These are phyloP conservation scores for Aspergillus luchuensis DNA, from an alignment of 2,329 filamentous ascomycete genomes.

Conservation along the genomic window DNA sequence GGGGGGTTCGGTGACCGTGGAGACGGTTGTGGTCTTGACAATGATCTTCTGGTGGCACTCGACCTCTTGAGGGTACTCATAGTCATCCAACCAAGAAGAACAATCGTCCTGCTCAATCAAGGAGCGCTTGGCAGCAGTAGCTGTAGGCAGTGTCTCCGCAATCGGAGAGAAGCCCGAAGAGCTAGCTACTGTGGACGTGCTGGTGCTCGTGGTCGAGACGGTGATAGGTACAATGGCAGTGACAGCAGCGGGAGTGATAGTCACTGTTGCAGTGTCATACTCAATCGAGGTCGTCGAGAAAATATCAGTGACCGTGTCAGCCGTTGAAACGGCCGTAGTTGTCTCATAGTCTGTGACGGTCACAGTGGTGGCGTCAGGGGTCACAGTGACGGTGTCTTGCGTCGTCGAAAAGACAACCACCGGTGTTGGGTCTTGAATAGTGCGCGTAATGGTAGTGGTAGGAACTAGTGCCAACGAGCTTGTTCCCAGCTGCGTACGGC, in stretches of 20 bases:
- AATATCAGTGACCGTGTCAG: background rate
- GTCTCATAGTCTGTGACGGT: background rate
- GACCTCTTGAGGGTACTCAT: background rate
- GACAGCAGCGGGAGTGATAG: background rate
- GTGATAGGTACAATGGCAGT: background rate
- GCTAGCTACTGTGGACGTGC: background rate
- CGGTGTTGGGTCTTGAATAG: background rate
- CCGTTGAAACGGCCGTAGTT: background rate
- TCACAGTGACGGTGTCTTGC: background rate
- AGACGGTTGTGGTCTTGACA: constrained; percentile 1
- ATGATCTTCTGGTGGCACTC: constrained; percentile 5
- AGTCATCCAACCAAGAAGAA: background rate
- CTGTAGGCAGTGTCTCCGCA: background rate
- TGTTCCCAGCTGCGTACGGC: background rate
- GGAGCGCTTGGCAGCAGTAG: background rate
- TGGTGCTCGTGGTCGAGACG: background rate
- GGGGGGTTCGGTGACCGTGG: background rate
- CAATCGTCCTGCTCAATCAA: background rate
- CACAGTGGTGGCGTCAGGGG: background rate
- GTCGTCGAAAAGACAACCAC: background rate
- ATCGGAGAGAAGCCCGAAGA: background rate
- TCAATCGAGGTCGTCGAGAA: constrained; percentile 1
- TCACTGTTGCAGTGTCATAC: background rate
- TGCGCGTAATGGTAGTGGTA: background rate
- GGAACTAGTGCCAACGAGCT: background rate